Conservation (phyloP, 371 early-diverging fungal species). For the Apophysomyces variabilis region DNA sequence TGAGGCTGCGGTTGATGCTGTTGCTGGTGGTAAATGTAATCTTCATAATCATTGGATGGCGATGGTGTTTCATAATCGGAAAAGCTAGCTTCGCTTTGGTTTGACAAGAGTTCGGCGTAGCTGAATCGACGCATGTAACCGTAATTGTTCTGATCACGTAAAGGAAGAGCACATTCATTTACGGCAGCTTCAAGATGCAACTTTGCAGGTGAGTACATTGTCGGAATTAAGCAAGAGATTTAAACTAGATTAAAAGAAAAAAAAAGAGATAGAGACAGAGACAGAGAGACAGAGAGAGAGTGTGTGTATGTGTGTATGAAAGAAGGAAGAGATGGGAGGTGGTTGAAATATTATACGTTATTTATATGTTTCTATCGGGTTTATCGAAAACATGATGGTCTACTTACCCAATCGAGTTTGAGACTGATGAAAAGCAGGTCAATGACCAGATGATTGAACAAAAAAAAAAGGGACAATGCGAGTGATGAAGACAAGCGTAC, state of each 20-base stretch:
- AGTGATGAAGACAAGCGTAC: slow-evolving; percentile 9
- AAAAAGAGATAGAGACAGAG: background rate
- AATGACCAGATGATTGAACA: slow-evolving; percentile 6
- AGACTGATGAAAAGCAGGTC: slow-evolving; percentile 8
- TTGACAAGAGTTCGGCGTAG: slow-evolving; percentile 38
- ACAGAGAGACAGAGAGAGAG: background rate
- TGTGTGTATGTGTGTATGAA: background rate
- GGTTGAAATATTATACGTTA: background rate
- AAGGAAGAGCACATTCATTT: slow-evolving; percentile 2
- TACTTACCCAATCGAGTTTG: slow-evolving; percentile 2
- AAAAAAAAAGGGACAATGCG: slow-evolving; percentile 9
- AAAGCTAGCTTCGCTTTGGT: slow-evolving; percentile 38
- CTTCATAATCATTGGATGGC: slow-evolving; percentile 40
- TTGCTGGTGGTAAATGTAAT: slow-evolving; percentile 28
- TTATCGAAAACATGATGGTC: background rate
- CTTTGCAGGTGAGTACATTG: background rate
- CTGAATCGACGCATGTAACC: slow-evolving; percentile 40
- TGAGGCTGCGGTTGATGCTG: slow-evolving; percentile 20
- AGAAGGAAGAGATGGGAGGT: background rate
- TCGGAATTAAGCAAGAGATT: no score
- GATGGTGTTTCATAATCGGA: slow-evolving; percentile 41
- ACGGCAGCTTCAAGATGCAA: background rate
- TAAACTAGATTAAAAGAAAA: background rate
- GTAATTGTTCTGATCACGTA: slow-evolving; percentile 3
- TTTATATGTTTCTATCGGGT: background rate